Evolutionary conservation across 2,329 filamentous ascomycete genomes (phyloP).

Genomic region (Pseudocercospora fijiensis): DNA sequence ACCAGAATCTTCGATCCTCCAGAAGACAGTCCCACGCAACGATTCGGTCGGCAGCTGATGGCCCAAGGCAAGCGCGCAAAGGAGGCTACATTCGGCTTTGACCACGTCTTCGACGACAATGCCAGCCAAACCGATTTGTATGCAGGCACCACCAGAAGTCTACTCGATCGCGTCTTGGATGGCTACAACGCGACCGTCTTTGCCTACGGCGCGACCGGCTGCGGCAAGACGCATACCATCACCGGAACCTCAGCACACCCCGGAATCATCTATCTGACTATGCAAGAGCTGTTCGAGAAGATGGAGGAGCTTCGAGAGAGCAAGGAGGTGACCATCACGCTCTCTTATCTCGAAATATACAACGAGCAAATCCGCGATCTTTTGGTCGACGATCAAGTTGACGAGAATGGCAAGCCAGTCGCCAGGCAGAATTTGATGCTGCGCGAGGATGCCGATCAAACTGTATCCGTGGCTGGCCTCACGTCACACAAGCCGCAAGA

Average conservation of each 20-base stretch:
- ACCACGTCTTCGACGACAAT: constrained; percentile 95
- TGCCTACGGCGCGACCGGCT: constrained; percentile 95
- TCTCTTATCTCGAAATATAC: constrained; percentile 98
- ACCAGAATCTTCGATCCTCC: constrained; percentile 91
- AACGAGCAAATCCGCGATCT: constrained; percentile 98
- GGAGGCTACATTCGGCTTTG: constrained; percentile 96
- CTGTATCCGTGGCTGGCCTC: constrained; percentile 85
- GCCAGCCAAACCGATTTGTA: constrained; percentile 90
- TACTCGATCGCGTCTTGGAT: constrained; percentile 94
- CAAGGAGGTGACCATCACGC: constrained; percentile 83
- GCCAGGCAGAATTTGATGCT: constrained; percentile 85
- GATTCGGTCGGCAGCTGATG: constrained; percentile 76
- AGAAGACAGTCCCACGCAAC: constrained; percentile 88
- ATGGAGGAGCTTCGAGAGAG: constrained; percentile 83
- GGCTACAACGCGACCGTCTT: constrained; percentile 99
- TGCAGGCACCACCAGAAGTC: constrained; percentile 80
- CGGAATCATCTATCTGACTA: constrained; percentile 97
- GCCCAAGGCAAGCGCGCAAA: constrained; percentile 85
- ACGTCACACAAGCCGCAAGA: constrained; percentile 88
- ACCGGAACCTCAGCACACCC: constrained; percentile 84
- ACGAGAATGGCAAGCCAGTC: constrained; percentile 51
- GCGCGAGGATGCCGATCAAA: constrained; percentile 89
- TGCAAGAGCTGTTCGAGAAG: constrained; percentile 98
- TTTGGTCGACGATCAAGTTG: constrained; percentile 45
- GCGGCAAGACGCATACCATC: constrained; percentile 98